These are phyloP conservation scores for Fraxinus baroniana DNA, from an alignment of 305 asterid species.

Conservation along the genomic window DNA sequence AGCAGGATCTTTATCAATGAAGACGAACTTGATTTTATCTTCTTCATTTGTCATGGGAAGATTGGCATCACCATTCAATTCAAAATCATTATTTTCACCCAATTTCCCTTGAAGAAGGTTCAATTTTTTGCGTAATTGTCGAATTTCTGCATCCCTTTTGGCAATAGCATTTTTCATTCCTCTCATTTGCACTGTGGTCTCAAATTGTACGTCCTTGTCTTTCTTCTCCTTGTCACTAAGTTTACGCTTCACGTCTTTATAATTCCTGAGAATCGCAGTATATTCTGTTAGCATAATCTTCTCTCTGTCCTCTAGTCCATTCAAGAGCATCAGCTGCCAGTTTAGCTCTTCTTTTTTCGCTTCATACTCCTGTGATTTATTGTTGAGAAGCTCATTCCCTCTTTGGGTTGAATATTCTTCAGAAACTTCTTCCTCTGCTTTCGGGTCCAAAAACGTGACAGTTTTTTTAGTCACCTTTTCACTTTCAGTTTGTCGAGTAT, in stretches of 20 bases:
- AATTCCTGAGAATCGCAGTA: constrained; percentile 69
- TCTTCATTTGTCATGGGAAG: constrained; percentile 21
- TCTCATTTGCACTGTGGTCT: constrained; percentile 33
- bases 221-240: constrained; percentile 57
- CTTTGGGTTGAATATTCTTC: constrained; percentile 4
- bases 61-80: constrained; percentile 11
- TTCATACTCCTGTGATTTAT: constrained; percentile 9
- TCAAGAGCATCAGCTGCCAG: constrained; percentile 78
- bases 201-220: constrained; percentile 51
- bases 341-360: constrained; percentile 48
- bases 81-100: constrained; percentile 21
- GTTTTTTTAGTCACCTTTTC: constrained; percentile 29
- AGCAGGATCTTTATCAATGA: constrained; percentile 32
- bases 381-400: neutral
- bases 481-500: constrained; percentile 15
- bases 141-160: constrained; percentile 65
- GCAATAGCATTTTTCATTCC: constrained; percentile 44
- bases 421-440: constrained; percentile 19
- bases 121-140: constrained; percentile 36
- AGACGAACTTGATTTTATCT: constrained; percentile 34
- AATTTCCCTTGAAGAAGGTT: constrained; percentile 21
- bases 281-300: constrained; percentile 74
- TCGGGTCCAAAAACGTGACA: constrained; percentile 36
- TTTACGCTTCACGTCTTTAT: constrained; percentile 68
- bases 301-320: constrained; percentile 79